These are phyloP conservation scores for Skeletonema menzelii DNA, from an alignment of 108 stramenopile species.

Conservation along the genomic window DNA sequence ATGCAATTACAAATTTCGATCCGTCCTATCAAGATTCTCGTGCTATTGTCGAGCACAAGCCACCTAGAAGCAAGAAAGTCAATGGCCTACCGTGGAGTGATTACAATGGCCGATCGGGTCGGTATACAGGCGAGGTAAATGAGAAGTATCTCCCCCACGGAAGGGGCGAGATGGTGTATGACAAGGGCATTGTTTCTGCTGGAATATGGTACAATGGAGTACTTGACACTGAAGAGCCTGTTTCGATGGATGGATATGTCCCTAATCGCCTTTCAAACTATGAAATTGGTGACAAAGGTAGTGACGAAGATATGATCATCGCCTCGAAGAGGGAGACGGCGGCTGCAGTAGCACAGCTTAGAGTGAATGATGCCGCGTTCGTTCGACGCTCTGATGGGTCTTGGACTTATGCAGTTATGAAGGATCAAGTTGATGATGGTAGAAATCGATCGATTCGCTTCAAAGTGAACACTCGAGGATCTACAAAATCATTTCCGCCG, in stretches of 20 bases:
- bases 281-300: constrained; percentile 43
- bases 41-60: constrained; percentile 16
- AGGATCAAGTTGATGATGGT: constrained; percentile 28
- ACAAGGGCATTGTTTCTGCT: constrained; percentile 34
- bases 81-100: constrained; percentile 50
- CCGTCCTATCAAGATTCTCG: neutral
- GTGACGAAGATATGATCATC: constrained; percentile 40
- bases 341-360: constrained; percentile 14
- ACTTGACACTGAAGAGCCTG: constrained; percentile 40
- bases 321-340: constrained; percentile 30
- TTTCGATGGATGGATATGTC: constrained; percentile 9
- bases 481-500: constrained; percentile 38
- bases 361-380: constrained; percentile 37
- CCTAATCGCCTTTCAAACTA: constrained; percentile 23
- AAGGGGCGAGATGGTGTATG: constrained; percentile 40
- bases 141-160: constrained; percentile 38
- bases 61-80: constrained; percentile 25
- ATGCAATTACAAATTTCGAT: neutral
- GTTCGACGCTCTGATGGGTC: constrained; percentile 44
- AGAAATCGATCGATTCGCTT: constrained; percentile 25
- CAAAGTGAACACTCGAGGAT: constrained; percentile 41
- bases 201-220: constrained; percentile 49
- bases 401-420: constrained; percentile 47
- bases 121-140: constrained; percentile 44
- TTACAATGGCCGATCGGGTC: constrained; percentile 42